These are phyloP conservation scores for Teratosphaeria epicoccoides DNA, from an alignment of 2,329 filamentous ascomycete genomes.

Conservation along the genomic window DNA sequence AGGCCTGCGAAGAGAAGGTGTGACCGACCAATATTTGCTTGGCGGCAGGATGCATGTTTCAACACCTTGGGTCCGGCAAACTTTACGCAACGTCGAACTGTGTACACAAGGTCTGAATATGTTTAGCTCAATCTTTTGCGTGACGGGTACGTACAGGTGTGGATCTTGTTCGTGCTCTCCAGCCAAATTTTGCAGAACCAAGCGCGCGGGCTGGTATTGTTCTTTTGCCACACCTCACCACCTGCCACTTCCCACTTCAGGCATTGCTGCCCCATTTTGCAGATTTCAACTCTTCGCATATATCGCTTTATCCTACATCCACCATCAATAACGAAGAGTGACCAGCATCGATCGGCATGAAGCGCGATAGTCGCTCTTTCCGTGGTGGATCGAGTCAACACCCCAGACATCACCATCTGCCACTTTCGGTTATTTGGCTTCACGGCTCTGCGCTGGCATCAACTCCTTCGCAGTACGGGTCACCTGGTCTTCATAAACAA, in stretches of 20 bases:
- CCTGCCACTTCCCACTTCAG: no score
- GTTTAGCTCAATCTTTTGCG: not conserved
- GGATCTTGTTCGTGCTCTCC: slow-evolving; percentile 1
- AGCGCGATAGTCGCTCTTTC: slow-evolving; percentile 16
- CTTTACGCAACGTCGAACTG: not conserved
- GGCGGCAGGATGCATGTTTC: not conserved
- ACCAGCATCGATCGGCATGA: slow-evolving; percentile 17
- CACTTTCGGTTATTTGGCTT: not conserved
- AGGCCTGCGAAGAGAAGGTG: not conserved
- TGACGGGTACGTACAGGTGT: not conserved
- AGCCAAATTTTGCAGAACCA: slow-evolving; percentile 7
- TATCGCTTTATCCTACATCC: not conserved
- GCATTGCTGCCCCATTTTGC: not conserved
- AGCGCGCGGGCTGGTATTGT: slow-evolving; percentile 24
- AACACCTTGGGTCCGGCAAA: not conserved
- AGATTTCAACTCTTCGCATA: not conserved
- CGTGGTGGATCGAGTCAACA: not conserved
- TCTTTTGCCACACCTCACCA: slow-evolving; percentile 13
- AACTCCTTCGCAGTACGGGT: not conserved
- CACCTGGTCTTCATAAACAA: not conserved
- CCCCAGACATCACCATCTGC: no score
- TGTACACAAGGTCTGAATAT: not conserved
- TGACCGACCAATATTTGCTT: not conserved
- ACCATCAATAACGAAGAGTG: slow-evolving; percentile 12
- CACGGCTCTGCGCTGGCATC: not conserved